These are phyloP conservation scores for Thinopyrum elongatum DNA, from an alignment of 176 grass and related monocot species.

Conservation along the genomic window DNA sequence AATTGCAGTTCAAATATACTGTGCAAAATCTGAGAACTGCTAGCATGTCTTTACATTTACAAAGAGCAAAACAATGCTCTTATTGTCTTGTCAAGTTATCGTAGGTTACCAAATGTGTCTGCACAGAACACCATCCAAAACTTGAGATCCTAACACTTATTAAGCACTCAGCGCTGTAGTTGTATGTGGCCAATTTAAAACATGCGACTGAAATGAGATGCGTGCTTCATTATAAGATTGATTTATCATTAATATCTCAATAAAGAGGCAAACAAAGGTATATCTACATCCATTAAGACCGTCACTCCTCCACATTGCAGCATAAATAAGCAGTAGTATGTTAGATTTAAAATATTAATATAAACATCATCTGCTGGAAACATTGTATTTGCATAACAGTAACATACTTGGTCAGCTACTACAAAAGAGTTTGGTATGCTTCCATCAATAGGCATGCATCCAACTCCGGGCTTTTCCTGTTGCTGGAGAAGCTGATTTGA, in stretches of 20 bases:
- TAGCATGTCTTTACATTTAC: background rate
- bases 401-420: slow-evolving; percentile 55
- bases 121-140: background rate
- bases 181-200: background rate
- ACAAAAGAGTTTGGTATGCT: slow-evolving; percentile 52
- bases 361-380: slow-evolving; percentile 17
- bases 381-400: background rate
- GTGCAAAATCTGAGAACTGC: background rate
- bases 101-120: background rate
- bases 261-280: background rate
- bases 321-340: background rate
- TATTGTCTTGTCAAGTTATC: background rate
- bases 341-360: slow-evolving; percentile 1
- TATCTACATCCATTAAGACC: background rate
- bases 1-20: slow-evolving; percentile 6
- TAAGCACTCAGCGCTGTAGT: background rate
- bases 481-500: slow-evolving; percentile 58
- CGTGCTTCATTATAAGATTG: background rate
- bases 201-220: background rate
- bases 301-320: background rate
- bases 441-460: slow-evolving; percentile 59
- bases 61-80: background rate
- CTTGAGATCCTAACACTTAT: background rate
- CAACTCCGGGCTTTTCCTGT: slow-evolving; percentile 60
- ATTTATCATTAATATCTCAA: background rate